Base-by-base conservation (phyloP, 2,329 filamentous ascomycete species). In the Pseudocercospora eumusae region DNA sequence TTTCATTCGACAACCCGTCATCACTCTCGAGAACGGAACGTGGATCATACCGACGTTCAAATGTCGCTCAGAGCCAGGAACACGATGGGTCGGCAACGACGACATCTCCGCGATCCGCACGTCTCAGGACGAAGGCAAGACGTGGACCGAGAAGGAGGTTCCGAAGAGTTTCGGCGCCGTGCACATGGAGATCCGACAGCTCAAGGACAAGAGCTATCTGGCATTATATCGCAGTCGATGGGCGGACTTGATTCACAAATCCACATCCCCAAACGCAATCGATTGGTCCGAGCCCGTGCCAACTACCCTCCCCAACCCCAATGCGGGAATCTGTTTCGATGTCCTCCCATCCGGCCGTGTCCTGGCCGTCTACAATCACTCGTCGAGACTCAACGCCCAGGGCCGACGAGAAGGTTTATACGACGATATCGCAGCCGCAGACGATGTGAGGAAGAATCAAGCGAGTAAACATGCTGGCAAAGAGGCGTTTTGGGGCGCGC, bases 401-500 rank as follows among this genome's bases (percentile, higher is more conserved):
- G 59, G 59, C 18, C 52, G 59, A 3, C 50, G 64, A 40, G 64
- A 66, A 57, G 62, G 64, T 1, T 21, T 66, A 3, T 66, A 66
- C 31, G 64, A 66, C 15, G 64, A 64, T 15, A 64, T 66, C 1
- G 63, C 63, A 11, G 59, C 57, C 15, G 59, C 63, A 5, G 59
- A 58, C 6, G 64, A 66, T 31, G 59, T 62, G 3, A 59, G 64
- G 15, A 45, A 49, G 5, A 64, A 66, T 23, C 64, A 66, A 33
- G 25, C 60, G 9, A 60, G 58, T 20, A 64, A 64, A 36, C 64
- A 66, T 50, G 59, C 20, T 8, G 59, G 64, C 15, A 62, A 62
- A 28, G 62, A 66, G 13, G 64, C 64, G 7, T 66, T 66, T 36
- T 66, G 64, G 64, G 64, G 64, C 6, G 62, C 64, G 10, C 64